These are phyloP conservation scores for Pezicula radicicola DNA, from an alignment of 2,329 filamentous ascomycete species.

Conservation along the genomic window DNA sequence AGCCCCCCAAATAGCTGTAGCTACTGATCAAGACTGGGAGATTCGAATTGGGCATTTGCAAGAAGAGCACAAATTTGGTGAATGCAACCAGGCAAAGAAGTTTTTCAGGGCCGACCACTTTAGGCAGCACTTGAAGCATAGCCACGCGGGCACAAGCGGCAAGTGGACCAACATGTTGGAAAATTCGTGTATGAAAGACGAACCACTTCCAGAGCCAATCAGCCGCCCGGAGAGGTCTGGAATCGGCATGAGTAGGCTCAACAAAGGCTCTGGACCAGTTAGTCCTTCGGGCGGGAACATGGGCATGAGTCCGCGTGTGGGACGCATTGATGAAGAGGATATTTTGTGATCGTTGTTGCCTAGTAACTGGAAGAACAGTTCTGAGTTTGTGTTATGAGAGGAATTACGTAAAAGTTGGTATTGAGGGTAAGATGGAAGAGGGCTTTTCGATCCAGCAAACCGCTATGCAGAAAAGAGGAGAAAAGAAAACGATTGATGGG, in stretches of 20 bases:
- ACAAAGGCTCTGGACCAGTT: not conserved
- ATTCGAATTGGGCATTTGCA: constrained; percentile 82
- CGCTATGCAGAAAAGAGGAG: no score
- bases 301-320: not conserved
- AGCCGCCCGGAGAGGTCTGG: constrained; percentile 21
- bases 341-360: not conserved
- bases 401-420: no score
- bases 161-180: constrained; percentile 99
- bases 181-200: constrained; percentile 92
- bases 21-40: constrained; percentile 86
- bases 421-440: no score
- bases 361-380: no score
- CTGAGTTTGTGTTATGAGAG: no score
- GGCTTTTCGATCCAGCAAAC: no score
- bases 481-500: no score
- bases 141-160: constrained; percentile 90
- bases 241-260: constrained; percentile 1
- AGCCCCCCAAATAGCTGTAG: constrained; percentile 32
- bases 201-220: constrained; percentile 51
- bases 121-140: constrained; percentile 96
- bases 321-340: not conserved
- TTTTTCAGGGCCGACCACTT: constrained; percentile 98
- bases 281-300: not conserved
- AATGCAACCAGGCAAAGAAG: constrained; percentile 98
- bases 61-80: constrained; percentile 90